phyloP scores from a whole-genome alignment of 768 basidiomycete genomes.

The Suillus bovinus region DNA sequence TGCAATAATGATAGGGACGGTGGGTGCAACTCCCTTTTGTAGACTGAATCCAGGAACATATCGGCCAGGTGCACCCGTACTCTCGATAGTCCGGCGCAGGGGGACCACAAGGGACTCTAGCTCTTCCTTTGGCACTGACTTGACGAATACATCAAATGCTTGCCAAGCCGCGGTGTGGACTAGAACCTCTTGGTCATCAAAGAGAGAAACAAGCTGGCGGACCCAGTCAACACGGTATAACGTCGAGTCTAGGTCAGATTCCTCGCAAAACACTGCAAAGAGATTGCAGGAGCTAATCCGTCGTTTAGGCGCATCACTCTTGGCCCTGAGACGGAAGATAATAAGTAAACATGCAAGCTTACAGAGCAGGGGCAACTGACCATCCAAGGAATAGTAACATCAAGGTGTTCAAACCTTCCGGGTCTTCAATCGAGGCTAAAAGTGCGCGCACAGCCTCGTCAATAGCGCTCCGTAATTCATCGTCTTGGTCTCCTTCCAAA shows the following conservation, averaged over 20 bases:
- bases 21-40: slow-evolving; percentile 79
- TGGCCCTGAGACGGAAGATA: slow-evolving; percentile 58
- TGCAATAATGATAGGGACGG: slow-evolving; percentile 85
- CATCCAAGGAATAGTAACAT: slow-evolving; percentile 90
- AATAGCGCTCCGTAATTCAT: slow-evolving; percentile 70
- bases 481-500: slow-evolving; percentile 64
- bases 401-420: slow-evolving; percentile 85
- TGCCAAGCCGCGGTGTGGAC: slow-evolving; percentile 84
- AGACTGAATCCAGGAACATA: slow-evolving; percentile 85
- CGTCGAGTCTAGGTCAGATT: slow-evolving; percentile 76
- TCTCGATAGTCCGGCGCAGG: slow-evolving; percentile 85
- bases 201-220: slow-evolving; percentile 77
- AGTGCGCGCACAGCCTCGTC: slow-evolving; percentile 75
- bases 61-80: slow-evolving; percentile 73
- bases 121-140: slow-evolving; percentile 90
- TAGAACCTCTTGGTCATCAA: slow-evolving; percentile 74
- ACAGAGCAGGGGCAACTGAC: slow-evolving; percentile 44
- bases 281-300: slow-evolving; percentile 79
- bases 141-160: slow-evolving; percentile 86
- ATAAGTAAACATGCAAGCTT: background rate
- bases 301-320: slow-evolving; percentile 65
- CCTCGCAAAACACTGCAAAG: slow-evolving; percentile 83
- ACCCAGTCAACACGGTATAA: slow-evolving; percentile 95
- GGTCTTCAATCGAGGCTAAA: slow-evolving; percentile 76
- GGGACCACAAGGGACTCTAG: slow-evolving; percentile 89